Conservation (phyloP, 192 early-diverging fungal genomes). For the Coemansia sp. region DNA sequence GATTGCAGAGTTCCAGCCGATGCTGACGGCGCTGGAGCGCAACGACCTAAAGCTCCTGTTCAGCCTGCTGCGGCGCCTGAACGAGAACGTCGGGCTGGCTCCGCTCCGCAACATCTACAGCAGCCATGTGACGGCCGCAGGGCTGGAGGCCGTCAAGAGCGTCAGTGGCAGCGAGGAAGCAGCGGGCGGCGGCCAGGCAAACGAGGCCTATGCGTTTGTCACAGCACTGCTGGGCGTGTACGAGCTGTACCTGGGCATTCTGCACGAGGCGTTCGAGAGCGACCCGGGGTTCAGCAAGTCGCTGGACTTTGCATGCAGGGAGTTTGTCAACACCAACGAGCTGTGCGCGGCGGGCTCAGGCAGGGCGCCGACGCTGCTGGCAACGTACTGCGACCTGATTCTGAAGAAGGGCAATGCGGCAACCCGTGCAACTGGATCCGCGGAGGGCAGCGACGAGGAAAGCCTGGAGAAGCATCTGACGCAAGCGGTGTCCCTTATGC, state of each 20-base stretch:
- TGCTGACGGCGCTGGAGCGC: slow-evolving; percentile 84
- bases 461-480: slow-evolving; percentile 54
- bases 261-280: slow-evolving; percentile 68
- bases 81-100: slow-evolving; percentile 69
- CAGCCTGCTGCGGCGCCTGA: slow-evolving; percentile 73
- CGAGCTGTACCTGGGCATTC: slow-evolving; percentile 78
- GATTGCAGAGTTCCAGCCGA: slow-evolving; percentile 85
- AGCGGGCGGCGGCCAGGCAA: slow-evolving; percentile 20
- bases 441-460: slow-evolving; percentile 47
- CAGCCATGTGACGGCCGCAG: slow-evolving; percentile 74
- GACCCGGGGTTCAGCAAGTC: slow-evolving; percentile 89
- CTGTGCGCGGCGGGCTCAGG: slow-evolving; percentile 68
- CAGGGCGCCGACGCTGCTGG: slow-evolving; percentile 86
- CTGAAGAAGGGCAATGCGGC: slow-evolving; percentile 71
- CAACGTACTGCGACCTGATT: slow-evolving; percentile 86
- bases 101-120: slow-evolving; percentile 76
- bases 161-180: slow-evolving; percentile 63
- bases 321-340: slow-evolving; percentile 90
- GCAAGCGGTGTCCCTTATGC: slow-evolving; percentile 84
- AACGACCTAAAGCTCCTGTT: slow-evolving; percentile 91
- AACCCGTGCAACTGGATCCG: slow-evolving; percentile 34
- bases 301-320: slow-evolving; percentile 90
- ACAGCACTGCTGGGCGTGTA: slow-evolving; percentile 85
- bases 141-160: slow-evolving; percentile 75
- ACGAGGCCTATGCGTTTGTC: slow-evolving; percentile 71